Conservation (phyloP, 768 basidiomycete species). For the Boletus vermiculosoides region DNA sequence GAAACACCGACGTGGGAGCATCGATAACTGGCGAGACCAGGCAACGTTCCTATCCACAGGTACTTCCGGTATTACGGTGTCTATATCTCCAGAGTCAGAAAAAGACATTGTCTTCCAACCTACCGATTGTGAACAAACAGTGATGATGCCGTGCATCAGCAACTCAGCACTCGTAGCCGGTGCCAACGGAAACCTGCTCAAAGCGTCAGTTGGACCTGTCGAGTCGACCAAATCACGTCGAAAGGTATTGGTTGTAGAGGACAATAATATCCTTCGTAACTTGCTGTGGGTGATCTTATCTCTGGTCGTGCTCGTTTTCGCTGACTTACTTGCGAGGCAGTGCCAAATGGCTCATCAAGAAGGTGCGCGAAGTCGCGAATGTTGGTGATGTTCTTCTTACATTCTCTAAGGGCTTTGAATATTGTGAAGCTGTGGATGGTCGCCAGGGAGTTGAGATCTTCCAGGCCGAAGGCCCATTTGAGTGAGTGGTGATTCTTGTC, state of each 20-base stretch:
- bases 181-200: conserved; percentile 64
- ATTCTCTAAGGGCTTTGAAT: conserved; percentile 60
- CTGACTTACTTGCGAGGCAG: conserved; percentile 28
- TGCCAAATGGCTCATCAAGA: conserved; percentile 66
- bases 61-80: conserved; percentile 12
- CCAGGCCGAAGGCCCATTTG: conserved; percentile 72
- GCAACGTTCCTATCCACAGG: conserved; percentile 6
- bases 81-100: conserved; percentile 26
- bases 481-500: conserved; percentile 50
- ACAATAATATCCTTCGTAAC: conserved; percentile 81
- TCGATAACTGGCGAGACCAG: conserved; percentile 28
- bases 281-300: conserved; percentile 59
- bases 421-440: conserved; percentile 79
- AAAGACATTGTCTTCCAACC: conserved; percentile 29
- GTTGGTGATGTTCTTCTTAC: conserved; percentile 1
- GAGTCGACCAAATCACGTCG: conserved; percentile 45
- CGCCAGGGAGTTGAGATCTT: conserved; percentile 80
- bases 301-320: conserved; percentile 2
- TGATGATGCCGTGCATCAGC: conserved; percentile 12
- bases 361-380: conserved; percentile 28
- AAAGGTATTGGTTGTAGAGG: conserved; percentile 84
- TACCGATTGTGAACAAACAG: conserved; percentile 13
- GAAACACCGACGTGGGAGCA: conserved; percentile 35
- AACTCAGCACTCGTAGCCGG: conserved; percentile 54
- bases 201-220: conserved; percentile 57